phyloP scores from a whole-genome alignment of 306 rosid genomes.

The Trifolium repens region DNA sequence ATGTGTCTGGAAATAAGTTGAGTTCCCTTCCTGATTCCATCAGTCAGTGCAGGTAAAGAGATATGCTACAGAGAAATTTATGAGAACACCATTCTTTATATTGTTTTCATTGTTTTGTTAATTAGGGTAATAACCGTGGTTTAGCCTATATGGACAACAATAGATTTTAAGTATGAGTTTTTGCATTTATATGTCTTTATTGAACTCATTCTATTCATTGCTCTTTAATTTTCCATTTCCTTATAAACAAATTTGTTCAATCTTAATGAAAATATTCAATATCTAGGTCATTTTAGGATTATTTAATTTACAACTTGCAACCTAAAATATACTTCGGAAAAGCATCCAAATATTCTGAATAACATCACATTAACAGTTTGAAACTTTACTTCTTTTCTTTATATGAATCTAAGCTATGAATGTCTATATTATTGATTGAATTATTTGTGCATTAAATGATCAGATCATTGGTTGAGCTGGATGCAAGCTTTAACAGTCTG shows the following conservation, averaged over 20 bases:
- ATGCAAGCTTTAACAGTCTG: constrained; percentile 82
- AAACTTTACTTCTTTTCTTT: not conserved
- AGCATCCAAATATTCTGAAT: not conserved
- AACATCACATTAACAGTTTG: constrained; percentile 15
- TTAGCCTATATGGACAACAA: not conserved
- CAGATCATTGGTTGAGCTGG: constrained; percentile 96
- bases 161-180: not conserved
- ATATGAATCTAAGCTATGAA: not conserved
- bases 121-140: constrained; percentile 14
- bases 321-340: not conserved
- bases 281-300: constrained; percentile 13
- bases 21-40: constrained; percentile 77
- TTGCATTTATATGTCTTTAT: not conserved
- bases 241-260: not conserved
- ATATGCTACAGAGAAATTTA: not conserved
- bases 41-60: constrained; percentile 77
- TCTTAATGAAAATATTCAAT: not conserved
- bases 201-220: not conserved
- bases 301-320: not conserved
- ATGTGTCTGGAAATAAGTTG: constrained; percentile 81
- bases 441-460: constrained; percentile 35
- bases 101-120: not conserved
- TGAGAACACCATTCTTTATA: not conserved
- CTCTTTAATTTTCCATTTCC: not conserved
- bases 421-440: constrained; percentile 9